Percentiles rank a stretch among this genome's conserved stretches.
These are phyloP conservation scores for Chrysopogon serrulatus DNA, from an alignment of 176 grass and related monocot species.

Conservation along the genomic window DNA sequence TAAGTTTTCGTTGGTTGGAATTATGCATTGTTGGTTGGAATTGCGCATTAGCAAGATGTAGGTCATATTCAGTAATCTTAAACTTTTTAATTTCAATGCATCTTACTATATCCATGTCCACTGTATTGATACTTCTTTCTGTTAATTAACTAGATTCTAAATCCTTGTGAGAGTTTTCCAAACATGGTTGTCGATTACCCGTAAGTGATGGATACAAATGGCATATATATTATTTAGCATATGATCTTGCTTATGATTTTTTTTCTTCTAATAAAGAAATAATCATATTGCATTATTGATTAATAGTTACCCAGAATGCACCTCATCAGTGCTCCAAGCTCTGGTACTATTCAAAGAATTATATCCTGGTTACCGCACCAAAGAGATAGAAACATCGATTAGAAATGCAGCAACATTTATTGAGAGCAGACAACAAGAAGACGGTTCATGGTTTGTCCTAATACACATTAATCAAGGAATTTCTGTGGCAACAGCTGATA, in stretches of 20 bases:
- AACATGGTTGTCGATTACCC: constrained; percentile 25
- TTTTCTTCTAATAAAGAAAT: neutral
- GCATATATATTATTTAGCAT: neutral
- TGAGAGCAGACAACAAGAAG: neutral
- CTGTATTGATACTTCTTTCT: neutral
- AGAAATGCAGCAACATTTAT: neutral
- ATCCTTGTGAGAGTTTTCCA: constrained; percentile 36
- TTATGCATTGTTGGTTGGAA: too few relatives aligned
- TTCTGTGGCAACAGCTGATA: neutral
- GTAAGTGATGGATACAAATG: constrained; percentile 20
- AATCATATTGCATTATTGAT: neutral
- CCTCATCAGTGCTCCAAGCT: constrained; percentile 46
- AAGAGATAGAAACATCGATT: constrained; percentile 42
- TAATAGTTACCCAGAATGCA: constrained; percentile 49
- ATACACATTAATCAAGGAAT: neutral
- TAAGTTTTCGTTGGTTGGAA: too few relatives aligned
- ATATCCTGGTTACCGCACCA: constrained; percentile 15
- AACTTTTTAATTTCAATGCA: neutral
- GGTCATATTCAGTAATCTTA: neutral
- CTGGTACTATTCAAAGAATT: constrained; percentile 34
- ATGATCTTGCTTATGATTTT: neutral
- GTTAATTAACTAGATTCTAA: constrained; percentile 3
- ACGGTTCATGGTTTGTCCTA: neutral
- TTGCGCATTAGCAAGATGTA: neutral
- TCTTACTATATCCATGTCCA: neutral